phyloP scores from a whole-genome alignment of 2,329 filamentous ascomycete genomes.

The Keithomyces neogunnii region DNA sequence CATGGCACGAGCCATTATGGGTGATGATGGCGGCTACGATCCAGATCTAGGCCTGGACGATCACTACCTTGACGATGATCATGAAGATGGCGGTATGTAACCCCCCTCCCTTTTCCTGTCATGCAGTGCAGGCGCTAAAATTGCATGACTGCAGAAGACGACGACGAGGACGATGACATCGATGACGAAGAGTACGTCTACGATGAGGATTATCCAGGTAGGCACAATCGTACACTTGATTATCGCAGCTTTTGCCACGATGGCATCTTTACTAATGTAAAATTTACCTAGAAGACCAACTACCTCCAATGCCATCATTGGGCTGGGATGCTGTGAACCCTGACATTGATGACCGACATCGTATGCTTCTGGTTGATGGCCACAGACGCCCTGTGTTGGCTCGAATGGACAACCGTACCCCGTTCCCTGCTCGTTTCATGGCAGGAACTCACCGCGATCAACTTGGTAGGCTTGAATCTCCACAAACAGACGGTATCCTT shows the following conservation, averaged over 20 bases:
- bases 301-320: conserved; percentile 36
- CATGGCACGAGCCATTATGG: conserved; percentile 48
- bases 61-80: conserved; percentile 43
- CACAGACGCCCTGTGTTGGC: conserved; percentile 23
- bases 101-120: not conserved
- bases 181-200: conserved; percentile 60
- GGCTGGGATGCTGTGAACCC: conserved; percentile 50
- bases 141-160: conserved; percentile 27
- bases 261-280: not conserved
- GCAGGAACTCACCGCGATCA: conserved; percentile 47
- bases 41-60: conserved; percentile 44
- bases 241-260: not conserved
- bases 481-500: not conserved
- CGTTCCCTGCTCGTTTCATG: conserved; percentile 49
- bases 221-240: conserved; percentile 18
- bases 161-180: conserved; percentile 62
- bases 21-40: conserved; percentile 41
- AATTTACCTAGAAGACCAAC: conserved; percentile 9
- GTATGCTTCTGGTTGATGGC: conserved; percentile 43
- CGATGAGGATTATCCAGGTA: conserved; percentile 50
- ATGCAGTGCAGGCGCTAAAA: not conserved
- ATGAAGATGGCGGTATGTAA: conserved; percentile 50
- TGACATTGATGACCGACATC: conserved; percentile 40
- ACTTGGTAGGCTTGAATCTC: conserved; percentile 29
- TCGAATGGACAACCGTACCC: conserved; percentile 38